Conservation (phyloP, 2,329 filamentous ascomycete species). For the Neonectria ditissima region DNA sequence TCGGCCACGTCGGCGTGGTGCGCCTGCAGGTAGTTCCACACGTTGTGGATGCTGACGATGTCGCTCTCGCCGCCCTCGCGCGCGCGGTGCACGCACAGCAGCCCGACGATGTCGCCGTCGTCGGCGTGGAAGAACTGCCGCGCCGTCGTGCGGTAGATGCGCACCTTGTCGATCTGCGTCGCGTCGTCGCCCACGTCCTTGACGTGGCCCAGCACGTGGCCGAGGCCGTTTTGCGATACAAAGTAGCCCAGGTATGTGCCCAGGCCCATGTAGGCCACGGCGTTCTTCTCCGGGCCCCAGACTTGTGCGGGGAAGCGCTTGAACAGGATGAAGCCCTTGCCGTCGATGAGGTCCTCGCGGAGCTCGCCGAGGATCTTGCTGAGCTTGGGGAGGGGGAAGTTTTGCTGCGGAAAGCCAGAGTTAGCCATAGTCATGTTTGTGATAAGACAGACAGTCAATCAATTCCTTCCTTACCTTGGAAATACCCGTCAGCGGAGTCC, state of each 20-base stretch:
- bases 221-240: constrained; percentile 84
- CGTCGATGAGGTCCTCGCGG: constrained; percentile 70
- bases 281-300: constrained; percentile 85
- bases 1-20: constrained; percentile 84
- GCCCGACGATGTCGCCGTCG: constrained; percentile 83
- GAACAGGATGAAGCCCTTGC: constrained; percentile 91
- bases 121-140: constrained; percentile 71
- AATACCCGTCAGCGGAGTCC: constrained; percentile 78
- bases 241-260: constrained; percentile 90
- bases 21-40: constrained; percentile 82
- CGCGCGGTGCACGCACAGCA: constrained; percentile 83
- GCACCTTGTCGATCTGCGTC: constrained; percentile 84
- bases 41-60: constrained; percentile 80
- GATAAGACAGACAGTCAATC: too few relatives aligned
- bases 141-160: constrained; percentile 91
- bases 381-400: constrained; percentile 59
- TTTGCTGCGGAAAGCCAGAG: too few relatives aligned
- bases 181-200: constrained; percentile 89
- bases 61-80: constrained; percentile 87
- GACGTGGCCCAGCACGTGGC: constrained; percentile 89
- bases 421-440: too few relatives aligned
- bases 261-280: constrained; percentile 91
- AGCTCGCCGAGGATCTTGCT: constrained; percentile 51
- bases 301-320: constrained; percentile 81
- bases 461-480: constrained; percentile 38